phyloP scores from a whole-genome alignment of 805 yeast species.

The Starmerella ratchasimensis region DNA sequence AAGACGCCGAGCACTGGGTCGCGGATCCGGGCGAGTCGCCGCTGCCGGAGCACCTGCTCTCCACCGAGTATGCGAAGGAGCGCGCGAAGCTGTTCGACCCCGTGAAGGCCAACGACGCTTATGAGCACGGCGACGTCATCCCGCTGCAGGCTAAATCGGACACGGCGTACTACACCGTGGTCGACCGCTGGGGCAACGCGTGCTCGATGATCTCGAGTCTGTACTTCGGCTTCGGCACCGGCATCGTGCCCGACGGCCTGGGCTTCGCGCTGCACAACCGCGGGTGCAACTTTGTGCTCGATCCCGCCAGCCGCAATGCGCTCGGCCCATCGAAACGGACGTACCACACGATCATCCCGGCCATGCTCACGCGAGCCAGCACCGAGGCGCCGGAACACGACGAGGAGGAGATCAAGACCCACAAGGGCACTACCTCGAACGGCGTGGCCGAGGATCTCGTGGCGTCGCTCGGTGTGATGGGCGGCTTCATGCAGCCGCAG shows the following conservation, averaged over 20 bases:
- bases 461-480: constrained; percentile 73
- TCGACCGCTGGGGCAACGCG: constrained; percentile 61
- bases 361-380: constrained; percentile 57
- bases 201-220: constrained; percentile 71
- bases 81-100: constrained; percentile 37
- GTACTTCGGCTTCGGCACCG: constrained; percentile 55
- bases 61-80: constrained; percentile 36
- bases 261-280: constrained; percentile 68
- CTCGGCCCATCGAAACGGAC: constrained; percentile 60
- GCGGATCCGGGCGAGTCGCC: constrained; percentile 37
- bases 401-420: no score
- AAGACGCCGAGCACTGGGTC: constrained; percentile 61
- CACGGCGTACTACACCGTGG: constrained; percentile 53
- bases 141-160: constrained; percentile 41
- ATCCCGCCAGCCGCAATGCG: constrained; percentile 43
- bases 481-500: constrained; percentile 78
- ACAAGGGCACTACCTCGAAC: no score
- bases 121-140: constrained; percentile 35
- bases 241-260: constrained; percentile 41
- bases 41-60: constrained; percentile 32
- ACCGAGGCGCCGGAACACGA: no score
- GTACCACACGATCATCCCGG: constrained; percentile 75
- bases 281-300: constrained; percentile 59
- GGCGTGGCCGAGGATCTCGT: constrained; percentile 33
- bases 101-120: constrained; percentile 29